Evolutionary conservation across 1,284 basidiomycete genomes (phyloP), one percentile per base, ranked within the genome.

Genomic region (Cryptococcus sp.): DNA sequence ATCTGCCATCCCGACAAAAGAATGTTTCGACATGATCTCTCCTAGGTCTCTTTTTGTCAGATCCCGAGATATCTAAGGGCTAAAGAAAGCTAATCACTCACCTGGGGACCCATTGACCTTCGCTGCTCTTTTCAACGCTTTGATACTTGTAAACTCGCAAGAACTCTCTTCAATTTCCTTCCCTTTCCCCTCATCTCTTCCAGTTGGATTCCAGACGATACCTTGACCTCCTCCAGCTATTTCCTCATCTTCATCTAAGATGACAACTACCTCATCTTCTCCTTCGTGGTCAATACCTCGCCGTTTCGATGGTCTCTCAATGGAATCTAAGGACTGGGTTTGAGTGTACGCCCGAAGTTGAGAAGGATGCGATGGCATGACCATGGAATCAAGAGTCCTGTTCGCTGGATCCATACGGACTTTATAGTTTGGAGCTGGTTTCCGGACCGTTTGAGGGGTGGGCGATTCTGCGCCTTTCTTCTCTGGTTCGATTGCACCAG

Each of bases 1-100:
- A 71, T 97, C 93, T 4, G 94, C 90, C 31, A 98, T 85, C 1
- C 95, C 95, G 36, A 98, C 93, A 69, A 96, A 97, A 0, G 85
- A 88, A 67, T 97, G 91, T 46, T 90, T 87, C 60, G 86, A 82
- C 37, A 98, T 71, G 41, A 98, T 87, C 62, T 93, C 89, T 0
- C 84, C 84, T 14, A 97, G 78, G 42, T 85, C 93, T 94, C n/a
- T 67, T 10, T n/a, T 41, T n/a, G 38, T 41, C 38, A 41, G 38
- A 23, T 41, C 10, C 38, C 10, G 38, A 41, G 10, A 10, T 44
- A 50, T 49, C 51, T 23, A 23, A 23, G 23, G 23, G 23, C 36
- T 58, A 43, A 5, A 14, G 47, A 14, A 10, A 36, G 23, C 23
- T 23, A 23, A 23, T 23, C 23, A 79, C 84, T 67, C 67, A 93